Base-by-base conservation (phyloP, 2,329 filamentous ascomycete species). In the Gnomoniopsis sp. region DNA sequence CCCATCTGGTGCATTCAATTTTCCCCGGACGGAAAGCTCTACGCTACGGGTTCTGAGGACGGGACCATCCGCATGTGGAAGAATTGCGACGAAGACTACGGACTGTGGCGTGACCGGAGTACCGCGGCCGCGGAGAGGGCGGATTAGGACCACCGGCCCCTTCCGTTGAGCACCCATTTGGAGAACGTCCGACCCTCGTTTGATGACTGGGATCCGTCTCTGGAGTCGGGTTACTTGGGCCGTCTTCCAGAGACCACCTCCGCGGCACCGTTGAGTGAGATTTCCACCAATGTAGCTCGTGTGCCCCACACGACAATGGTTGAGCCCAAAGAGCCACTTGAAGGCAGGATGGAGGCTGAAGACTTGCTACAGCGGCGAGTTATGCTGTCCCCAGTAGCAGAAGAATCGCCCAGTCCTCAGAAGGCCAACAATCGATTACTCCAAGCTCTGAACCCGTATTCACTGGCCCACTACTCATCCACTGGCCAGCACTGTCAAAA, bases 1-100 rank as follows among this genome's bases (percentile, higher is more conserved):
- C 93, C 93, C 1, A 95, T 99, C 62, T 99, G 95, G 95, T 96
- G 92, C 6, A 87, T 96, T 60, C 88, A 89, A 58, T 99, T 96
- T 74, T 95, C 93, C 0, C 95, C 95, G 0, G 95, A 99, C 69
- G 93, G 93, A 49, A 97, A 96, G 71, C 79, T 99, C 8, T 99
- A 98, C 70, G 95, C 93, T 1, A 99, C 95, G 1, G 95, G 91
- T 33, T 97, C 93, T 51, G 95, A 99, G 71, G 95, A 99, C 68
- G 95, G 95, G 44, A 99, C 95, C 0, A 96, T 99, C 73, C 99
- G 99, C 77, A 80, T 99, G 79, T 88, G 85, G 85, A 88, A 88
- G 75, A 88, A 88, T 64, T 88, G 85, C 60, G 82, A 86, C 6
- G 85, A 85, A 0, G 82, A 79, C 59, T 88, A 87, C 58, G 85